Conservation (phyloP, 768 basidiomycete genomes). For the Clavaria fumosa region DNA sequence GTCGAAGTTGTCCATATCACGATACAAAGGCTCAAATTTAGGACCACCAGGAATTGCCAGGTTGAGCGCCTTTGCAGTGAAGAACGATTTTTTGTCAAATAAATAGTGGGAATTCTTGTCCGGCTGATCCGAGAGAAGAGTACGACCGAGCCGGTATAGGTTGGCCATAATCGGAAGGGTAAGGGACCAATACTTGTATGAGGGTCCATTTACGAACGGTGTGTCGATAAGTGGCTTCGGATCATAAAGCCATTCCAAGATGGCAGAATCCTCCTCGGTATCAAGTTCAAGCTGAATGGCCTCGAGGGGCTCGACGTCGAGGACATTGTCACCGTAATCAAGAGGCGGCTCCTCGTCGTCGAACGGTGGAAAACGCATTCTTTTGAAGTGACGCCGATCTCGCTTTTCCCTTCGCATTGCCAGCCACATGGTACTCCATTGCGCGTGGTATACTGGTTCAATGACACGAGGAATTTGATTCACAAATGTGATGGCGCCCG, state of each 20-base stretch:
- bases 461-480: slow-evolving; percentile 96
- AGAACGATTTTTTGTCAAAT: slow-evolving; percentile 96
- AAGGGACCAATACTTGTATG: slow-evolving; percentile 88
- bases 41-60: slow-evolving; percentile 97
- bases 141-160: slow-evolving; percentile 87
- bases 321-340: slow-evolving; percentile 97
- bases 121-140: slow-evolving; percentile 82
- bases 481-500: slow-evolving; percentile 98
- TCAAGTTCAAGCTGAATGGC: slow-evolving; percentile 96
- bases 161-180: slow-evolving; percentile 94
- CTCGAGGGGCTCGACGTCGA: slow-evolving; percentile 96
- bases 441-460: slow-evolving; percentile 96
- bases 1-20: slow-evolving; percentile 95
- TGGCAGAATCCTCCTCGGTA: slow-evolving; percentile 77
- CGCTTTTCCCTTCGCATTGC: slow-evolving; percentile 98
- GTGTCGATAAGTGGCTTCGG: slow-evolving; percentile 88
- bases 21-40: slow-evolving; percentile 93
- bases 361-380: slow-evolving; percentile 98
- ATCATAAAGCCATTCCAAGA: slow-evolving; percentile 98
- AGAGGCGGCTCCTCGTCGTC: slow-evolving; percentile 98
- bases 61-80: slow-evolving; percentile 94
- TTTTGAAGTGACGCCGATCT: slow-evolving; percentile 97
- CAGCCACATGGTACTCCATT: slow-evolving; percentile 99
- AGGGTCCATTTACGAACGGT: slow-evolving; percentile 79
- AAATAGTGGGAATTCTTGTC: slow-evolving; percentile 86